Evolutionary conservation across 2,329 filamentous ascomycete genomes (phyloP), one percentile per base, ranked within the genome.

Genomic region (Dendryphion nanum): DNA sequence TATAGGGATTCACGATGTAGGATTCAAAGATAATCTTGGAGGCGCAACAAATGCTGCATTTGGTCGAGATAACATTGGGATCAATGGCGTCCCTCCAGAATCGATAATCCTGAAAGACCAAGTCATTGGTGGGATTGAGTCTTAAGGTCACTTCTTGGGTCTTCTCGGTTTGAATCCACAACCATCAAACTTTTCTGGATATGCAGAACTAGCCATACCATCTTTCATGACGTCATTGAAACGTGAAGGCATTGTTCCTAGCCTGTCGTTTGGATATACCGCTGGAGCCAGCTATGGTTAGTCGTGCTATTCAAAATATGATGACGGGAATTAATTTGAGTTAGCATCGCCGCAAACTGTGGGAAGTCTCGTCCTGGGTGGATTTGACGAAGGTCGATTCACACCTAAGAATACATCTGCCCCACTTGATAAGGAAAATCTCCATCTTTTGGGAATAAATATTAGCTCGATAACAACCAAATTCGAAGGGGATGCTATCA

Each of bases 291-390:
- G 32, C 5, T 65, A 67, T 39, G 48, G 63, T 64, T 35, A n/a
- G n/a, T n/a, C 23, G 23, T 3, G 2, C 23, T 10, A 2, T 2
- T 26, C 23, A 10, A n/a, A 26, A 8, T 26, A 10, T 26, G 23
- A n/a, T n/a, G n/a, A n/a, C n/a, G n/a, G n/a, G n/a, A n/a, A n/a
- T n/a, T n/a, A n/a, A n/a, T n/a, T n/a, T n/a, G n/a, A n/a, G 3
- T 17, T 2, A 44, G 46, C n/a, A 53, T 57, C 20, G 38, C 49
- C n/a, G 48, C 42, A 30, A 16, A 15, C 47, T 16, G 35, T 40
- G 2, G 64, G 55, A 14, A 68, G 49, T 29, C 53, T 71, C 4
- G 58, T 66, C 0, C 47, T 72, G 1, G 69, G 70, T 10, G 69
- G 70, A 5, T 71, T 65, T 35, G 69, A 73, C 39, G 17, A 52